Evolutionary conservation across 768 basidiomycete genomes (phyloP), one percentile per base, ranked within the genome.

Genomic region (Mycena vitilis): DNA sequence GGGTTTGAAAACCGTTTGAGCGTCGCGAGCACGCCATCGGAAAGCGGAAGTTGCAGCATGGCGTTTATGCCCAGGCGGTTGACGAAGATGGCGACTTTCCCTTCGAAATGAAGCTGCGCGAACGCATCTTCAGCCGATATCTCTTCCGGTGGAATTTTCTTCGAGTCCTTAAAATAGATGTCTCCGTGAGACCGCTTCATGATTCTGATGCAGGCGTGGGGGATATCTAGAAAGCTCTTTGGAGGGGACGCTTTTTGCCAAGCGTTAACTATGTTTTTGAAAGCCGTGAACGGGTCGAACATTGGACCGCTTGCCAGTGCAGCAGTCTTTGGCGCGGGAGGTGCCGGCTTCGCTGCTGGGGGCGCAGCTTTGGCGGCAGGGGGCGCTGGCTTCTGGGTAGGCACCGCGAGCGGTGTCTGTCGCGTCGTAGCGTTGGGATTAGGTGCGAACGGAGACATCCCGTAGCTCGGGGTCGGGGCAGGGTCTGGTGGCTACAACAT

Each of bases 361-460:
- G 45, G 47, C 30, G 20, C n/a, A 37, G 60, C 5, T 8, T 20
- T 45, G n/a, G 23, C 18, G 25, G 5, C n/a, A 1, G 60, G 38
- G 36, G 40, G 6, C 30, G 18, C 23, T 34, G 49, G 55, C 20
- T 54, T 37, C 52, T 48, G 60, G 8, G 12, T 18, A 1, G 56
- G 48, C 4, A 44, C 49, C 37, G 16, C 23, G 34, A 9, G 40
- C 12, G 65, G 34, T 20, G 38, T 54, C 38, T 37, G n/a, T 7
- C 40, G 48, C 4, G 34, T 11, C 16, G 30, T 51, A 1, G 37
- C 23, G 47, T 58, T 13, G 13, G 68, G 58, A 52, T 37, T 55
- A 36, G 65, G 63, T 4, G 58, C 68, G 38, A 69, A 69, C 23
- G 68, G 68, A 55, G 68, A 69, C 2, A 65, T 42, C 13, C 68